Conservation (phyloP, 768 basidiomycete genomes). For the Trametes gibbosa region DNA sequence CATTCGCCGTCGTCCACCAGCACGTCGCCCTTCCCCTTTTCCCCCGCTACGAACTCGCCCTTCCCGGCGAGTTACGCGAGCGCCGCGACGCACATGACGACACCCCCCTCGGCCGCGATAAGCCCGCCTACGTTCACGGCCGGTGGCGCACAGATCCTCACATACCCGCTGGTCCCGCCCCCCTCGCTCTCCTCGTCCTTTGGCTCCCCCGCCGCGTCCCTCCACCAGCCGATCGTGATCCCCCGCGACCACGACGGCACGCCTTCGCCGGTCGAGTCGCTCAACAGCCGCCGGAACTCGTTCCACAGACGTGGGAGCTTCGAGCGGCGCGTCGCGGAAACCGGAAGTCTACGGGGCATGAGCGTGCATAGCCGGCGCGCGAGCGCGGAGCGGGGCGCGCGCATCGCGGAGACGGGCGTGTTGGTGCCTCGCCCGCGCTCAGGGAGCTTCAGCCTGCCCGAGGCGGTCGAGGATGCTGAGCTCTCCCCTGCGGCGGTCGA, state of each 20-base stretch:
- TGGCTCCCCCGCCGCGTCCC: constrained; percentile 36
- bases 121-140: constrained; percentile 36
- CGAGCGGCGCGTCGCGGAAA: constrained; percentile 31
- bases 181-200: constrained; percentile 48
- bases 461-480: constrained; percentile 7
- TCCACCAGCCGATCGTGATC: constrained; percentile 5
- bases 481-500: background rate
- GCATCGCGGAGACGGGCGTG: constrained; percentile 68
- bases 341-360: constrained; percentile 27
- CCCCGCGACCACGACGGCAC: constrained; percentile 13
- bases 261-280: constrained; percentile 22
- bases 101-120: constrained; percentile 60
- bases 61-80: constrained; percentile 56
- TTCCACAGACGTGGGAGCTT: constrained; percentile 32
- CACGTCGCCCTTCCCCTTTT: constrained; percentile 63
- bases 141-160: constrained; percentile 43
- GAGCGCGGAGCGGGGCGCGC: constrained; percentile 61
- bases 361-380: constrained; percentile 44
- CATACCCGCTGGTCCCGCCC: constrained; percentile 83
- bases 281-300: constrained; percentile 36
- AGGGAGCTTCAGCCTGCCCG: constrained; percentile 12
- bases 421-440: constrained; percentile 38
- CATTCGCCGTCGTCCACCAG: constrained; percentile 63
- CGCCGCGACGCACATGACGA: constrained; percentile 64
- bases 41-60: constrained; percentile 57